Base-by-base conservation (phyloP, 768 basidiomycete genomes). In the Chalciporus sphaerocephalus region DNA sequence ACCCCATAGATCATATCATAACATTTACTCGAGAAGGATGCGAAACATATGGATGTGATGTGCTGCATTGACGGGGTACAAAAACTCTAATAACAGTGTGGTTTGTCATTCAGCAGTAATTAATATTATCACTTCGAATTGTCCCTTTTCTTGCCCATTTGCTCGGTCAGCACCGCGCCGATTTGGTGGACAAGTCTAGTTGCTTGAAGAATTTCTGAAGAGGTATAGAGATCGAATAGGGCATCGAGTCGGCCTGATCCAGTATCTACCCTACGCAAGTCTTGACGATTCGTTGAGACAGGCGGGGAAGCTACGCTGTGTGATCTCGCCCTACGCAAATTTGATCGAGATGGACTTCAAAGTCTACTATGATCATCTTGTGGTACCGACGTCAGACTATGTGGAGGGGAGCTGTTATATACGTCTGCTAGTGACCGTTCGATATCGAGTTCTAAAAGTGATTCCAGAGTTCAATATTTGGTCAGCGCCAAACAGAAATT, bases 21-120 rank as follows among this genome's bases (percentile, higher is more conserved):
- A 75, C 79, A 1, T 80, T 81, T 53, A 74, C 71, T n/a, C 69
- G 84, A 11, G 84, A 86, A 61, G 84, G 84, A 2, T 76, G 76
- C 56, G 65, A 71, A 28, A 75, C 69, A 10, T 84, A 79, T 49
- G 80, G 78, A 2, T 85, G 80, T 47, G 67, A 71, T n/a, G 37
- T 41, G 40, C 42, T 25, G 18, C 28, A 41, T 24, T 40, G 37
- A 41, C 9, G 21, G 25, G 24, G 33, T 6, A 7, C 21, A 32
- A 20, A 16, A 17, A 13, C 12, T 24, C 30, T 28, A 38, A 45
- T 32, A 45, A 45, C 27, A 20, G 28, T 48, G 44, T 15, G 15
- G 30, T 13, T 32, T 32, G 30, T n/a, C 30, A 32, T 15, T 32
- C n/a, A n/a, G 6, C 30, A 13, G 5, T 32, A 15, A 15, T 32